Evolutionary conservation across 2,329 filamentous ascomycete genomes (phyloP).

Genomic region (Colletotrichum salicis): DNA sequence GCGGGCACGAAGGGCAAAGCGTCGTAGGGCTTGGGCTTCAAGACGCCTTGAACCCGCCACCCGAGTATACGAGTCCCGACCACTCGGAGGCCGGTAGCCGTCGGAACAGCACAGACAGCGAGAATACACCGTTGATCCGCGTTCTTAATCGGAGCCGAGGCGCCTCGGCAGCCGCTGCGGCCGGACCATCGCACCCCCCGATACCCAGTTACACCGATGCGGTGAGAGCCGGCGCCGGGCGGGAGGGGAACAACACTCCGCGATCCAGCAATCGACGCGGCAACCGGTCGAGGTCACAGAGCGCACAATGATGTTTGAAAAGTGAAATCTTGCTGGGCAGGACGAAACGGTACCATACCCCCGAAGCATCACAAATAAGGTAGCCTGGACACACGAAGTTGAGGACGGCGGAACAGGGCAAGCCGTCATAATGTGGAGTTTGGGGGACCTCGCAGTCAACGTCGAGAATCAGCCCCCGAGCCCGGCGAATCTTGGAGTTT

Average conservation of each 20-base stretch:
- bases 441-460: neutral
- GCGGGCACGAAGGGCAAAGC: slow-evolving; percentile 43
- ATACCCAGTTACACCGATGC: slow-evolving; percentile 88
- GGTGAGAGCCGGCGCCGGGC: slow-evolving; percentile 64
- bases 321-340: slow-evolving; percentile 30
- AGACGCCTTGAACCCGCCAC: slow-evolving; percentile 71
- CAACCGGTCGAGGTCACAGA: slow-evolving; percentile 36
- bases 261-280: slow-evolving; percentile 21
- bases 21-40: slow-evolving; percentile 59
- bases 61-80: slow-evolving; percentile 76
- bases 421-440: slow-evolving; percentile 24
- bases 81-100: slow-evolving; percentile 67
- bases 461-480: neutral
- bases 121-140: slow-evolving; percentile 63
- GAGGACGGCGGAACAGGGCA: slow-evolving; percentile 11
- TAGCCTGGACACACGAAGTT: slow-evolving; percentile 17
- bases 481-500: slow-evolving; percentile 33
- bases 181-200: slow-evolving; percentile 62
- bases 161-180: slow-evolving; percentile 56
- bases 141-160: slow-evolving; percentile 63
- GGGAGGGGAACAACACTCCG: slow-evolving; percentile 55
- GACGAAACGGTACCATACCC: slow-evolving; percentile 31
- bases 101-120: slow-evolving; percentile 67
- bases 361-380: neutral
- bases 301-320: slow-evolving; percentile 34